Base-by-base conservation (phyloP, 2,329 filamentous ascomycete genomes). In the Plectosphaerella sp. region DNA sequence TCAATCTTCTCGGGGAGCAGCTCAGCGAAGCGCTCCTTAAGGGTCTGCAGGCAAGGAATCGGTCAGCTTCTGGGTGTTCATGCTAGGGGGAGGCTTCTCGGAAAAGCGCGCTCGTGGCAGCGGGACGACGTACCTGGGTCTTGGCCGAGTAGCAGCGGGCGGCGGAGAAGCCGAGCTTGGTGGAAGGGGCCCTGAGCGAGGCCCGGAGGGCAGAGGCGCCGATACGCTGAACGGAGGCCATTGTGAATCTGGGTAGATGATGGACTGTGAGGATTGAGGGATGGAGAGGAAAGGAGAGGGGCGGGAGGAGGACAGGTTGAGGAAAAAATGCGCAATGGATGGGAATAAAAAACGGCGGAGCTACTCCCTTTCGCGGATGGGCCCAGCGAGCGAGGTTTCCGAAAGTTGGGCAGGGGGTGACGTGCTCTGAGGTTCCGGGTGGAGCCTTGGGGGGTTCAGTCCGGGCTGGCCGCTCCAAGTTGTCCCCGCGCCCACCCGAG, bases 1-100 rank as follows among this genome's bases (percentile, higher is more conserved):
- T 99, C 94, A 70, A 97, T 88, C 85, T 97, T 95, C 73, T 87
- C 91, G 65, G 94, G 94, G 58, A 99, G 82, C 69, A 93, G 88
- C 74, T 94, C 92, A 71, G 93, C 93, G 74, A 99, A 97, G 71
- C 91, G 93, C 74, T 99, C 94, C 83, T 99, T 99, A 71, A 99
- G 79, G 64, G 91, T 91, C 94, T 99, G 51, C 33, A 49, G 49
- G 53, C 28, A 43, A 45, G 47, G 50, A 3, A 41, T 25, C 47
- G 33, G 58, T 63, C 50, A 63, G 62, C 59, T 52, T 59, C 45
- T 37, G 50, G 25, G 50, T 8, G 28, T 25, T 33, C 35, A 24
- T 28, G n/a, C n/a, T 24, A 24, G 20, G 16, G 35, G 39, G 48
- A 25, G 48, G 22, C 22, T 5, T 22, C 2, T 33, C 28, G 28